These are phyloP conservation scores for Entomortierella lignicola DNA, from an alignment of 192 early-diverging fungal species.

Conservation along the genomic window DNA sequence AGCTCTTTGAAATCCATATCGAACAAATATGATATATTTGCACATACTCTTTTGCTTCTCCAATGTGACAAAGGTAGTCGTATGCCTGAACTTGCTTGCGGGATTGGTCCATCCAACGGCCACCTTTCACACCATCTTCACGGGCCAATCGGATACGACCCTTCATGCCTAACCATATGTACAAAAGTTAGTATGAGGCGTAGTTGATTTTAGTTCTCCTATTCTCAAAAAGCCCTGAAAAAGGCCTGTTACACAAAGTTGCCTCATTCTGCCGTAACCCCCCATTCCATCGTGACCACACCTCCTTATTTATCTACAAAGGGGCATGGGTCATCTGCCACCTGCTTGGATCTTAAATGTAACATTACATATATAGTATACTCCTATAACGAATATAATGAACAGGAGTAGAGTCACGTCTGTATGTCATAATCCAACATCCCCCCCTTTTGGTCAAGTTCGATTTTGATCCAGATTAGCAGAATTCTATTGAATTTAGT, in stretches of 20 bases:
- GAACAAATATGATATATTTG: too few species aligned
- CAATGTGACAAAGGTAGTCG: constrained; percentile 98
- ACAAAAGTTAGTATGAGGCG: background rate
- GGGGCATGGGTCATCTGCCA: background rate
- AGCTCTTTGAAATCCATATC: too few species aligned
- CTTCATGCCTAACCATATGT: constrained; percentile 47
- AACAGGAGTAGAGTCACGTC: background rate
- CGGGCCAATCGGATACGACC: constrained; percentile 62
- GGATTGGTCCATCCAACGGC: constrained; percentile 90
- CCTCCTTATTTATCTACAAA: background rate
- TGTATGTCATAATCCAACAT: constrained; percentile 1
- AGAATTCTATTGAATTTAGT: background rate
- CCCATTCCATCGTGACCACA: background rate
- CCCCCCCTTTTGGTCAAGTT: constrained; percentile 2
- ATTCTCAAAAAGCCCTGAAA: constrained; percentile 2
- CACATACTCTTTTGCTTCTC: constrained; percentile 97
- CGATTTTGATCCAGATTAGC: background rate
- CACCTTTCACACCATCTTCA: constrained; percentile 41
- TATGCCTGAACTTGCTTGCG: constrained; percentile 93
- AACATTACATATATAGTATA: background rate
- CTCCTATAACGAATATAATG: too few species aligned
- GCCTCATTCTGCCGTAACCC: background rate
- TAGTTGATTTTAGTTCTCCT: constrained; percentile 2
- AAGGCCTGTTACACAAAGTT: background rate
- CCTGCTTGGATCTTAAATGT: background rate